A percentile compares a stretch with the other conserved stretches of the same genome.
Conservation (phyloP, 495 filamentous ascomycete species). For the Elaphomyces granulatus region DNA sequence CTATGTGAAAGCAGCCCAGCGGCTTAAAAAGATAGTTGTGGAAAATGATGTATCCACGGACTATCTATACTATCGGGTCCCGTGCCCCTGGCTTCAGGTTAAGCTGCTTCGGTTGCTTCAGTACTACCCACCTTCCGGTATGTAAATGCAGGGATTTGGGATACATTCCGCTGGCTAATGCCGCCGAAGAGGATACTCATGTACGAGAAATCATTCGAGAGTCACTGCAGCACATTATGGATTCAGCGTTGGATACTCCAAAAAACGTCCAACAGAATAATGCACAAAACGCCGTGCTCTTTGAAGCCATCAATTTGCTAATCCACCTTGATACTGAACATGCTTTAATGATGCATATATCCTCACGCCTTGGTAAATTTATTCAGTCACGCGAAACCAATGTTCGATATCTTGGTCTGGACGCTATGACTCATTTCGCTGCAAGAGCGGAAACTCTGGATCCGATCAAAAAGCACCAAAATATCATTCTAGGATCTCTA, state of each 20-base stretch:
- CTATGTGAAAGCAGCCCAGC: slow-evolving; percentile 82
- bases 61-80: slow-evolving; percentile 97
- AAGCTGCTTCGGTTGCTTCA: slow-evolving; percentile 84
- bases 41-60: slow-evolving; percentile 77
- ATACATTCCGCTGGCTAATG: slow-evolving; percentile 7
- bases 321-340: slow-evolving; percentile 98
- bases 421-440: slow-evolving; percentile 97
- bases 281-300: slow-evolving; percentile 94
- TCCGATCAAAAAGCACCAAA: slow-evolving; percentile 96
- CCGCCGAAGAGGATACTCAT: slow-evolving; percentile 63
- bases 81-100: slow-evolving; percentile 96
- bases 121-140: slow-evolving; percentile 93
- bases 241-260: slow-evolving; percentile 78
- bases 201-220: slow-evolving; percentile 86
- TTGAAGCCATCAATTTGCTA: slow-evolving; percentile 96
- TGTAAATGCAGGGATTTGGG: slow-evolving; percentile 7
- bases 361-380: slow-evolving; percentile 84
- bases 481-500: slow-evolving; percentile 84
- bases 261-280: slow-evolving; percentile 99
- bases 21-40: slow-evolving; percentile 76
- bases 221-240: slow-evolving; percentile 77
- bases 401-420: slow-evolving; percentile 89
- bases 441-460: slow-evolving; percentile 89
- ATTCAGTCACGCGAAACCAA: slow-evolving; percentile 97
- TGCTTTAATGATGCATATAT: slow-evolving; percentile 91